Evolutionary conservation across 306 rosid genomes (phyloP).

Genomic region (Cucumis cinereus): DNA sequence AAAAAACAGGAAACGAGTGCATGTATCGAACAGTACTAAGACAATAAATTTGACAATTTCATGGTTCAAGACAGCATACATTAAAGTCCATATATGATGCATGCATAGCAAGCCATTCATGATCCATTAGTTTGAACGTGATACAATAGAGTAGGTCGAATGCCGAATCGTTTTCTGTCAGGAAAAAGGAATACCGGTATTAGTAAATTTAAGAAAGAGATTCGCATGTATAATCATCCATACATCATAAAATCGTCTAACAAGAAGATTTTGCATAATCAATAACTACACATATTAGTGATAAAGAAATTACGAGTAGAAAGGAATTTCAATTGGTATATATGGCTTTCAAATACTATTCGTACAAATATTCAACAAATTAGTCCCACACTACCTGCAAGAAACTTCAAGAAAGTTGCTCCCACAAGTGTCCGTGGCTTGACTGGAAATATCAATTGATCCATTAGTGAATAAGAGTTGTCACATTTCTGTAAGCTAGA

Average conservation of each 20-base stretch:
- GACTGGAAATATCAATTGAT: constrained; percentile 38
- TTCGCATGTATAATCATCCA: neutral
- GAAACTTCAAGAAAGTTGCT: constrained; percentile 81
- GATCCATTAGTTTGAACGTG: constrained; percentile 97
- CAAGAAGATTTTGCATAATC: neutral
- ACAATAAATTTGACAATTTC: neutral
- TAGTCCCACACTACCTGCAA: constrained; percentile 43
- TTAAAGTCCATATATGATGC: constrained; percentile 99
- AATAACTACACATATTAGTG: neutral
- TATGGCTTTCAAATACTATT: neutral
- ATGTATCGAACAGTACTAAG: neutral
- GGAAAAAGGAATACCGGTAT: constrained; percentile 5
- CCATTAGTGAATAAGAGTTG: constrained; percentile 14
- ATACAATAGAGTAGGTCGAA: constrained; percentile 95
- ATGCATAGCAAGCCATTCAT: constrained; percentile 92
- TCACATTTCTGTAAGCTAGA: neutral
- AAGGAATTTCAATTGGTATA: neutral
- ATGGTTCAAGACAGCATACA: constrained; percentile 39
- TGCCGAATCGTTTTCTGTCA: constrained; percentile 74
- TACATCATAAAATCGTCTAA: neutral
- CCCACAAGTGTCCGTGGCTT: constrained; percentile 88
- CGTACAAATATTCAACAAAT: neutral
- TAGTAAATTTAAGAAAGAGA: neutral
- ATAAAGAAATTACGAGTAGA: neutral
- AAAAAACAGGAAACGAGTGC: neutral